Conservation (phyloP, 2,329 filamentous ascomycete genomes). For the Gnomoniopsis sp. region DNA sequence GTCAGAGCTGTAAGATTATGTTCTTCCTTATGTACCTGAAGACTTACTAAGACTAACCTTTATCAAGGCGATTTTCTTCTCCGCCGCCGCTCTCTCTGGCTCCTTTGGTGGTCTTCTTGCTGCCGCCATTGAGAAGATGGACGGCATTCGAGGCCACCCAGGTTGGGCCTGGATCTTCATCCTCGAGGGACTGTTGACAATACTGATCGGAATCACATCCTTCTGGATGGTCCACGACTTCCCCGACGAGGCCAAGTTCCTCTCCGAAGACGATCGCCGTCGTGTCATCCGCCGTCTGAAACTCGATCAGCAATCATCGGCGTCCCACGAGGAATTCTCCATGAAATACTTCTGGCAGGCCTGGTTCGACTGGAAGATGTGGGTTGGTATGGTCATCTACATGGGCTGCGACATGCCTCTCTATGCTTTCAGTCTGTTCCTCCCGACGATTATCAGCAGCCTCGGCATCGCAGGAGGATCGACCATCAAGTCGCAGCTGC, state of each 20-base stretch:
- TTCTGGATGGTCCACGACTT: conserved; percentile 79
- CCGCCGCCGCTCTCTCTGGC: conserved; percentile 71
- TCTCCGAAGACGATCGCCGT: conserved; percentile 61
- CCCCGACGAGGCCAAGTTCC: conserved; percentile 68
- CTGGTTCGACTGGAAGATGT: conserved; percentile 76
- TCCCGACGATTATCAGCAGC: conserved; percentile 53
- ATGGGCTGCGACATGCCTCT: conserved; percentile 47
- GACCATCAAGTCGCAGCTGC: conserved; percentile 54
- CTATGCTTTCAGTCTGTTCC: conserved; percentile 52
- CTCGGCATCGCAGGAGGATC: conserved; percentile 38
- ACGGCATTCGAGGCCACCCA: conserved; percentile 48
- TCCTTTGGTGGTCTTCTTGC: conserved; percentile 70
- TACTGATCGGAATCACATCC: conserved; percentile 60
- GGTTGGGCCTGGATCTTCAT: conserved; percentile 65
- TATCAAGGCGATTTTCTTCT: conserved; percentile 67
- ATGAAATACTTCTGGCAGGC: conserved; percentile 67
- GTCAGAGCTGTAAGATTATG: conserved; percentile 47
- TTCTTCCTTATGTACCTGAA: neutral
- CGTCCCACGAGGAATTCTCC: conserved; percentile 67
- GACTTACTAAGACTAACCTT: neutral
- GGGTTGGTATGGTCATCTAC: conserved; percentile 44
- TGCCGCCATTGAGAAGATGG: conserved; percentile 65
- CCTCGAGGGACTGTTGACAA: conserved; percentile 64
- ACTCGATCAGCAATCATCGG: conserved; percentile 64
- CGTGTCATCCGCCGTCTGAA: conserved; percentile 67